These are phyloP conservation scores for Metschnikowia arizonensis DNA, from an alignment of 805 yeast genomes.

Conservation along the genomic window DNA sequence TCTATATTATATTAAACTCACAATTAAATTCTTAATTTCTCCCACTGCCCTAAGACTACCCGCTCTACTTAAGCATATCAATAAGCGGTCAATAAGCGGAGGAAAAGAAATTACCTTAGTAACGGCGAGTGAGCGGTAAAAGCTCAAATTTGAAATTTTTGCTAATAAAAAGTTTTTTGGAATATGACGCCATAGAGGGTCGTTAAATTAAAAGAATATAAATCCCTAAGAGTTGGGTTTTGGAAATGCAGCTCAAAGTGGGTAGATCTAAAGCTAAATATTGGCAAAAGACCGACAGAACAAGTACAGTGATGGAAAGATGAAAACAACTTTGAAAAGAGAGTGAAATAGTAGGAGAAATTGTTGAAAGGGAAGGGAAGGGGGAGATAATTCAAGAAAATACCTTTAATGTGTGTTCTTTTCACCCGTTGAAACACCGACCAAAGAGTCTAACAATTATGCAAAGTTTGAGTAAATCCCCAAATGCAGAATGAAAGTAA, in stretches of 20 bases:
- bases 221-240: slow-evolving; percentile 33
- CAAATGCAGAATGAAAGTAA: slow-evolving; percentile 36
- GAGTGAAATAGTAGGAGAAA: neutral
- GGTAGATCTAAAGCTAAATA: slow-evolving; percentile 41
- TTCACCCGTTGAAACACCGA: neutral
- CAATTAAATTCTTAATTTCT: neutral
- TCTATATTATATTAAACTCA: neutral
- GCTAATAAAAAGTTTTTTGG: slow-evolving; percentile 23
- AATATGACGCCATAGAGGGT: slow-evolving; percentile 39
- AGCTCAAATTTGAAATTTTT: slow-evolving; percentile 43
- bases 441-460: neutral
- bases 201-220: slow-evolving; percentile 27
- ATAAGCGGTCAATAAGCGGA: slow-evolving; percentile 45
- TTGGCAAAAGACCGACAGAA: slow-evolving; percentile 30
- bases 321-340: too few relatives aligned
- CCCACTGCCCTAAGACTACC: slow-evolving; percentile 25
- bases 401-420: neutral
- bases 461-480: slow-evolving; percentile 34
- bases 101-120: slow-evolving; percentile 44
- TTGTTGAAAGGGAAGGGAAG: slow-evolving; percentile 42
- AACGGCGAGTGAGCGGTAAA: slow-evolving; percentile 38
- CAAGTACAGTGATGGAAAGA: too few relatives aligned
- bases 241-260: slow-evolving; percentile 41
- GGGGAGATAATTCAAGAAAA: slow-evolving; percentile 4
- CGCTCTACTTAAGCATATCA: slow-evolving; percentile 45